These are phyloP conservation scores for Lactarius vividus DNA, from an alignment of 768 basidiomycete species.

Conservation along the genomic window DNA sequence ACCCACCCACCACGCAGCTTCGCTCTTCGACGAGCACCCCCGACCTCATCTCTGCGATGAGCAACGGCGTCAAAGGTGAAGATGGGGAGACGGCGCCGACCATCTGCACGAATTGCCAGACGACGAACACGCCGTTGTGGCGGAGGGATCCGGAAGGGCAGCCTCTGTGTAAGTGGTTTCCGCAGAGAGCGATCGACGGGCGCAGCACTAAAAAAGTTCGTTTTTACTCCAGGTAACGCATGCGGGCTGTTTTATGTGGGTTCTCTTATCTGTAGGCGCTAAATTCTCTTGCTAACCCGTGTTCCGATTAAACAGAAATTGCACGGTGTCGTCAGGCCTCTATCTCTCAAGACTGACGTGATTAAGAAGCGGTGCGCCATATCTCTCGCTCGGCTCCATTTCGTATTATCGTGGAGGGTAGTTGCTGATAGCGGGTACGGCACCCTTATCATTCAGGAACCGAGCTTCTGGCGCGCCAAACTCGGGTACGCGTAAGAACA, in stretches of 20 bases:
- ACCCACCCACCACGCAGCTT: slow-evolving; percentile 32
- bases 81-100: slow-evolving; percentile 74
- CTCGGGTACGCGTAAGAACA: slow-evolving; percentile 60
- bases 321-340: slow-evolving; percentile 90
- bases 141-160: slow-evolving; percentile 90
- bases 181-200: slow-evolving; percentile 21
- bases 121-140: slow-evolving; percentile 94
- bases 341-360: slow-evolving; percentile 94
- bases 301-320: slow-evolving; percentile 61
- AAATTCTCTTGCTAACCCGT: slow-evolving; percentile 17
- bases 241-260: slow-evolving; percentile 91
- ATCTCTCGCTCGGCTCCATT: slow-evolving; percentile 3
- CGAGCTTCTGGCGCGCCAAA: slow-evolving; percentile 76
- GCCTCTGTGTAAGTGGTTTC: slow-evolving; percentile 67
- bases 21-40: slow-evolving; percentile 68
- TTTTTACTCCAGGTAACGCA: slow-evolving; percentile 61
- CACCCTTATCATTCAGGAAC: slow-evolving; percentile 49
- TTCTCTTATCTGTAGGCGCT: slow-evolving; percentile 31
- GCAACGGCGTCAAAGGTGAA: slow-evolving; percentile 45
- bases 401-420: not conserved
- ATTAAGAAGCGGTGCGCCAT: slow-evolving; percentile 85
- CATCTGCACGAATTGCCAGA: slow-evolving; percentile 91
- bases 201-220: slow-evolving; percentile 22
- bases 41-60: slow-evolving; percentile 44
- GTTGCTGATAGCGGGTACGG: slow-evolving; percentile 12